A percentile compares a stretch with the other conserved stretches of the same genome.
These are phyloP conservation scores for Calonectria montana DNA, from an alignment of 2,329 filamentous ascomycete genomes.

Conservation along the genomic window DNA sequence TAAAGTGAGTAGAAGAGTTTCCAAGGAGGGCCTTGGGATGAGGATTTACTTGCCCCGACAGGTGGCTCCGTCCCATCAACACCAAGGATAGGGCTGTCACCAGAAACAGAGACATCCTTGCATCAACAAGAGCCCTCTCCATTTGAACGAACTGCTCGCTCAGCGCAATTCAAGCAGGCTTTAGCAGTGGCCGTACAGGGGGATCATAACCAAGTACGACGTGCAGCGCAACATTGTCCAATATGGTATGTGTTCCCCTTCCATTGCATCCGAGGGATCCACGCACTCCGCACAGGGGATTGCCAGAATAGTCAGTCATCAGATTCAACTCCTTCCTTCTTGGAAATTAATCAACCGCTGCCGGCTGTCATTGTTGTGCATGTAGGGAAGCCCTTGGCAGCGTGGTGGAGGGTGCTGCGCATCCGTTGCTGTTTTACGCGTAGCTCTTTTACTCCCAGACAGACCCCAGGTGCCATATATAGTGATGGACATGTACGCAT, in stretches of 20 bases:
- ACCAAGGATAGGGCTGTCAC: constrained; percentile 12
- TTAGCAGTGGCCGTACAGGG: constrained; percentile 31
- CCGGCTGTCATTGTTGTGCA: constrained; percentile 34
- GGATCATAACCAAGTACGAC: constrained; percentile 14
- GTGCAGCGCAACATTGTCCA: constrained; percentile 13
- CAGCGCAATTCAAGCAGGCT: constrained; percentile 30
- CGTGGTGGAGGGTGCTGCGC: background rate
- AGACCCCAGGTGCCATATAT: constrained; percentile 35
- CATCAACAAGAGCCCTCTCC: background rate
- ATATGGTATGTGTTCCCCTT: constrained; percentile 24
- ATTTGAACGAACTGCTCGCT: constrained; percentile 31
- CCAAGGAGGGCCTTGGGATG: constrained; percentile 15
- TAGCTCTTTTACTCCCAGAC: constrained; percentile 5
- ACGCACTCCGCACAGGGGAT: constrained; percentile 24
- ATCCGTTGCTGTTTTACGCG: background rate
- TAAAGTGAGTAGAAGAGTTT: constrained; percentile 25
- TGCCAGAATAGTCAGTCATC: constrained; percentile 28
- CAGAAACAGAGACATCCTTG: background rate
- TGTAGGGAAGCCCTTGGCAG: background rate
- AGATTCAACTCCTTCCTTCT: constrained; percentile 32
- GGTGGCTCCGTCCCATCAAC: constrained; percentile 2
- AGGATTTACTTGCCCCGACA: constrained; percentile 4
- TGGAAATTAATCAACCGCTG: constrained; percentile 24
- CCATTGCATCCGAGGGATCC: constrained; percentile 28
- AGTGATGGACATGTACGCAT: constrained; percentile 42